A percentile compares a stretch with the other conserved stretches of the same genome.
These are phyloP conservation scores for Ogataea populi-albae DNA, from an alignment of 805 yeast species.

Conservation along the genomic window DNA sequence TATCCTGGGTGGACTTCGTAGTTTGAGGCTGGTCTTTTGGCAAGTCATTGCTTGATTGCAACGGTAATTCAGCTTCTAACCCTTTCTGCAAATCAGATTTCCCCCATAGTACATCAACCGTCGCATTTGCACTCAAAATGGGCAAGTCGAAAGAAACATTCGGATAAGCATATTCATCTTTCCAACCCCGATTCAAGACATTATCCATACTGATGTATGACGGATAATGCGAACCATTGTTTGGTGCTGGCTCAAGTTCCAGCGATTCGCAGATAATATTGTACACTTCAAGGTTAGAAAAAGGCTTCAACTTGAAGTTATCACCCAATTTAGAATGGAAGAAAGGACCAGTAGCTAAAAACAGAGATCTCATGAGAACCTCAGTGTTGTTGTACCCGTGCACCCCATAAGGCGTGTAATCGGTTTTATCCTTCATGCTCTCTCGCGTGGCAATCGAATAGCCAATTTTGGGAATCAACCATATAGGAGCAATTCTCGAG, in stretches of 20 bases:
- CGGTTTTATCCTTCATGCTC: conserved; percentile 47
- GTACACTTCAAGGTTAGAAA: conserved; percentile 70
- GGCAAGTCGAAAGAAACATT: conserved; percentile 44
- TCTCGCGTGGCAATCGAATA: conserved; percentile 66
- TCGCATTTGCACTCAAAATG: conserved; percentile 42
- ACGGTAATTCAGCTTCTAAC: conserved; percentile 8
- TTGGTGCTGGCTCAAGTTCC: conserved; percentile 48
- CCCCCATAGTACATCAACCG: conserved; percentile 46
- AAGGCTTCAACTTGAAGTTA: conserved; percentile 50
- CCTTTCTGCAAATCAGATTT: neutral
- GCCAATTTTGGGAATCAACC: conserved; percentile 84
- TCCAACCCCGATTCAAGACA: conserved; percentile 43
- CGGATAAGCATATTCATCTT: conserved; percentile 47
- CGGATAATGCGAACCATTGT: conserved; percentile 50
- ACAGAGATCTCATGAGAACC: conserved; percentile 78
- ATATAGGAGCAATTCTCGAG: conserved; percentile 75
- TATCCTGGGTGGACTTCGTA: too few relatives aligned
- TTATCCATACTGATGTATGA: conserved; percentile 29
- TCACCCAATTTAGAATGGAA: conserved; percentile 41
- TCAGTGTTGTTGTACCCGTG: conserved; percentile 84
- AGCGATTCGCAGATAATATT: conserved; percentile 69
- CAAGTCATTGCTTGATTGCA: conserved; percentile 8
- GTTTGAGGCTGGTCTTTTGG: too few relatives aligned
- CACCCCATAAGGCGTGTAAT: conserved; percentile 67
- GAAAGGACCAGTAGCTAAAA: conserved; percentile 79